Evolutionary conservation across 352 stramenopile genomes (phyloP).

Genomic region (Pythium aristosporum): DNA sequence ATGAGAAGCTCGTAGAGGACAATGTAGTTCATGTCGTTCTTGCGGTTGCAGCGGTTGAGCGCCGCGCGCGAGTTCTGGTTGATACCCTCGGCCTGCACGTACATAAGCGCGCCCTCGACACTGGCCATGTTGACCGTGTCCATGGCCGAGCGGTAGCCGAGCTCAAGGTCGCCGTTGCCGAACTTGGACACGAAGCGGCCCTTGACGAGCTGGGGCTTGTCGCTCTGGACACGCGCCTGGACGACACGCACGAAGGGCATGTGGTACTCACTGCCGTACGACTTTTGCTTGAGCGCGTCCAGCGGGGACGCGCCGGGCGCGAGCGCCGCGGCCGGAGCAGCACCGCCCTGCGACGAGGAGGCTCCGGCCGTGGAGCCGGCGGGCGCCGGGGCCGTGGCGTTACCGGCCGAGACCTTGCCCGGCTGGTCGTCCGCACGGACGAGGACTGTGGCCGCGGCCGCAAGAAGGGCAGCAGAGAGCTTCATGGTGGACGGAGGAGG

Average conservation of each 20-base stretch:
- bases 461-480: constrained; percentile 27
- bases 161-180: constrained; percentile 42
- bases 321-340: constrained; percentile 1
- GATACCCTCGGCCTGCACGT: constrained; percentile 79
- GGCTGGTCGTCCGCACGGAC: constrained; percentile 10
- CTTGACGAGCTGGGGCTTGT: constrained; percentile 56
- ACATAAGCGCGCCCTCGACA: constrained; percentile 77
- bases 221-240: constrained; percentile 72
- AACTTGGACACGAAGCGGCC: constrained; percentile 63
- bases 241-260: constrained; percentile 60
- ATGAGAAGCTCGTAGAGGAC: constrained; percentile 56
- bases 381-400: not conserved
- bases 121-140: constrained; percentile 78
- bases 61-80: constrained; percentile 48
- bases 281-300: constrained; percentile 36
- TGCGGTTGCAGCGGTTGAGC: constrained; percentile 48
- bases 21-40: constrained; percentile 51
- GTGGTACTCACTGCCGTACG: constrained; percentile 46
- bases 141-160: constrained; percentile 53
- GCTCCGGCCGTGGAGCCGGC: not conserved
- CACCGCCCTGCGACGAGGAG: not conserved
- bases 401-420: constrained; percentile 3
- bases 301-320: constrained; percentile 18
- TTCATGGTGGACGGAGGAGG: constrained; percentile 25
- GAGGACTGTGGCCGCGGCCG: constrained; percentile 12